Evolutionary conservation across 2,329 filamentous ascomycete genomes (phyloP).

Genomic region (Hortaea sp.): DNA sequence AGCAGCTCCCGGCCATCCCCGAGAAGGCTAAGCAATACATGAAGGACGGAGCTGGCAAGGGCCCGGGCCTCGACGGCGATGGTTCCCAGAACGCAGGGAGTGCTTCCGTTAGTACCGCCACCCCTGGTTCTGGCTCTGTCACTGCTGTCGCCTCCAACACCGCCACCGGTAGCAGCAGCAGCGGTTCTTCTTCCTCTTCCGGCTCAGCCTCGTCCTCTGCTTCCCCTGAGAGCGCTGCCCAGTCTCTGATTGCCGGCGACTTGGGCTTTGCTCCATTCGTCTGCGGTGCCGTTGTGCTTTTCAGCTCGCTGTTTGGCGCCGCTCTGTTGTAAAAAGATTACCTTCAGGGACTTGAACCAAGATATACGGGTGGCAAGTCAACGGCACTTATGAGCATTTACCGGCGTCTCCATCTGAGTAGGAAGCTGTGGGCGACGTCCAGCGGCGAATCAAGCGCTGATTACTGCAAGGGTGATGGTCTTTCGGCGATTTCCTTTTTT

Average conservation of each 20-base stretch:
- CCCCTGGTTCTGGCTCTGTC: slow-evolving; percentile 40
- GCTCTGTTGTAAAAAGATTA: slow-evolving; percentile 22
- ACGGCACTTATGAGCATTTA: not conserved
- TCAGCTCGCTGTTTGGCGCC: slow-evolving; percentile 46
- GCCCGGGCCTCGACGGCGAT: slow-evolving; percentile 44
- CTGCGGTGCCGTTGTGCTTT: slow-evolving; percentile 40
- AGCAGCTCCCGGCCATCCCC: slow-evolving; percentile 47
- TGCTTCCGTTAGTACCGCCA: slow-evolving; percentile 37
- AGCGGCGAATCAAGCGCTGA: no score
- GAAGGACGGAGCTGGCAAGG: slow-evolving; percentile 47
- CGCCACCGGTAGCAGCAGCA: slow-evolving; percentile 7
- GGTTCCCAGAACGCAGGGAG: slow-evolving; percentile 49
- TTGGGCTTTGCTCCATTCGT: slow-evolving; percentile 41
- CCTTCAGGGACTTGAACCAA: not conserved
- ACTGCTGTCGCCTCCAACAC: slow-evolving; percentile 26
- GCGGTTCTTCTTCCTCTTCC: slow-evolving; percentile 17
- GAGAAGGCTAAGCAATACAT: slow-evolving; percentile 46
- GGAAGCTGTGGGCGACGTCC: no score
- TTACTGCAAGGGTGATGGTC: no score
- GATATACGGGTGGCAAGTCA: not conserved
- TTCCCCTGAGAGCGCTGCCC: slow-evolving; percentile 33
- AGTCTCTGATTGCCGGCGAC: slow-evolving; percentile 34
- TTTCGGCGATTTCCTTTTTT: no score
- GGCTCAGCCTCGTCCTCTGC: slow-evolving; percentile 16
- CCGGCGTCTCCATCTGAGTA: no score